Evolutionary conservation across 129 eudicot species (phyloP).

Genomic region (Ambrosia trifida): DNA sequence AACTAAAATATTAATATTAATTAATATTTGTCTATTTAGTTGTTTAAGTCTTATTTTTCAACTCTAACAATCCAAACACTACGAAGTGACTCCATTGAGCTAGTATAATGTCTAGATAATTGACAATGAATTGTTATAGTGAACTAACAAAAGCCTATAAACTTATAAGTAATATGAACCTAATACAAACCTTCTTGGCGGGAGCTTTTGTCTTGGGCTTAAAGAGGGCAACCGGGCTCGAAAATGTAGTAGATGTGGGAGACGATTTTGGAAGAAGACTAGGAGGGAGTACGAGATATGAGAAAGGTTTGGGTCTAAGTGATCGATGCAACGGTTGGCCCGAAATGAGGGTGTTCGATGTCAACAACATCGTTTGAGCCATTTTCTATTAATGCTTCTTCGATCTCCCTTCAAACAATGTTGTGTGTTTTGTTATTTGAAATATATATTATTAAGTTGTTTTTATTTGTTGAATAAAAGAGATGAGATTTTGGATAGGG

Average conservation of each 20-base stretch:
- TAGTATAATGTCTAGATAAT: not conserved
- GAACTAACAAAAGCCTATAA: not conserved
- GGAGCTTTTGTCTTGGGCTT: slow-evolving; percentile 89
- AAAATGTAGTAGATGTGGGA: slow-evolving; percentile 25
- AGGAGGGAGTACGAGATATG: slow-evolving; percentile 46
- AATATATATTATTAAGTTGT: slow-evolving; percentile 11
- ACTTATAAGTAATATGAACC: not conserved
- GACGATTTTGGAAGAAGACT: slow-evolving; percentile 30
- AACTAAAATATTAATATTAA: not conserved
- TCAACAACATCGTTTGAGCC: slow-evolving; percentile 89
- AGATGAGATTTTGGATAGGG: slow-evolving; percentile 38
- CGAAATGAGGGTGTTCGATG: slow-evolving; percentile 44
- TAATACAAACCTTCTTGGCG: slow-evolving; percentile 54
- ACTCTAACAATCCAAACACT: not conserved
- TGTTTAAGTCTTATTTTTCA: not conserved
- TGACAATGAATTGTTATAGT: not conserved
- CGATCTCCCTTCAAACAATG: not conserved
- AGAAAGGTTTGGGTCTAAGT: slow-evolving; percentile 58
- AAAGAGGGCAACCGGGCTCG: slow-evolving; percentile 63
- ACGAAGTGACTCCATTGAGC: not conserved
- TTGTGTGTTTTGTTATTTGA: not conserved
- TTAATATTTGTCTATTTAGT: not conserved
- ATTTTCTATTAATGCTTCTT: slow-evolving; percentile 23
- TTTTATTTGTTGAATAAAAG: slow-evolving; percentile 18
- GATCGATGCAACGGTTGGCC: slow-evolving; percentile 53